These are phyloP conservation scores for Lachnellula cervina DNA, from an alignment of 2,329 filamentous ascomycete species.

Conservation along the genomic window DNA sequence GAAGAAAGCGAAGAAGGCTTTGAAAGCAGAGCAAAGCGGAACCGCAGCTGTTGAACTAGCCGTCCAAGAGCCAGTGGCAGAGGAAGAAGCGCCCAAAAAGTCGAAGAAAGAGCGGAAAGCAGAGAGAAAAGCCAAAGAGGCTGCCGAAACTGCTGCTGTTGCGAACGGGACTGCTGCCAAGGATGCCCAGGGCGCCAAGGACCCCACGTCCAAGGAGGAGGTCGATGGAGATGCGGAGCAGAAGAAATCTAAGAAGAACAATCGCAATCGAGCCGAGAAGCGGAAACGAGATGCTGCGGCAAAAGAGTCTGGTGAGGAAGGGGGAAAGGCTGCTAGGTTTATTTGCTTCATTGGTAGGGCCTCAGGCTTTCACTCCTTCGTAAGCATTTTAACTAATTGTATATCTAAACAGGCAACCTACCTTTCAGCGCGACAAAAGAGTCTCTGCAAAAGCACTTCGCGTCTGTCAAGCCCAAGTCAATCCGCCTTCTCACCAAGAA, in stretches of 20 bases:
- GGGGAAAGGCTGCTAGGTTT: conserved; percentile 47
- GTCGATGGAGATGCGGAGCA: conserved; percentile 10
- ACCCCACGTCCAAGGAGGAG: background rate
- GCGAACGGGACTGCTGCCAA: background rate
- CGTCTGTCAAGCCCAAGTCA: conserved; percentile 62
- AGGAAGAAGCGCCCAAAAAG: conserved; percentile 30
- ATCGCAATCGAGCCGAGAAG: conserved; percentile 33
- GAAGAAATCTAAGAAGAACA: conserved; percentile 35
- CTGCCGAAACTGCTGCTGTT: conserved; percentile 24
- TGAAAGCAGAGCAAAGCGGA: background rate
- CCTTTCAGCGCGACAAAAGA: conserved; percentile 74
- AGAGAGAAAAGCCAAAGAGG: conserved; percentile 32
- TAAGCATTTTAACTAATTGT: conserved; percentile 30
- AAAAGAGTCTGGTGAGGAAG: conserved; percentile 12
- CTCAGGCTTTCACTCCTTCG: conserved; percentile 20
- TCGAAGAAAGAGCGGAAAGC: conserved; percentile 34
- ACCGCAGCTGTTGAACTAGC: conserved; percentile 18
- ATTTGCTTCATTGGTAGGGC: conserved; percentile 72
- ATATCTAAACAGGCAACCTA: conserved; percentile 64
- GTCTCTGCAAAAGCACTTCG: conserved; percentile 70
- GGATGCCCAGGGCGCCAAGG: background rate
- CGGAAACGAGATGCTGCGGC: conserved; percentile 19
- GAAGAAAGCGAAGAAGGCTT: conserved; percentile 12
- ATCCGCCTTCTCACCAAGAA: conserved; percentile 71
- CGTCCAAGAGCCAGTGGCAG: conserved; percentile 3